Evolutionary conservation across 805 yeast species (phyloP).

Genomic region (Tetrapisispora pingtungensis): DNA sequence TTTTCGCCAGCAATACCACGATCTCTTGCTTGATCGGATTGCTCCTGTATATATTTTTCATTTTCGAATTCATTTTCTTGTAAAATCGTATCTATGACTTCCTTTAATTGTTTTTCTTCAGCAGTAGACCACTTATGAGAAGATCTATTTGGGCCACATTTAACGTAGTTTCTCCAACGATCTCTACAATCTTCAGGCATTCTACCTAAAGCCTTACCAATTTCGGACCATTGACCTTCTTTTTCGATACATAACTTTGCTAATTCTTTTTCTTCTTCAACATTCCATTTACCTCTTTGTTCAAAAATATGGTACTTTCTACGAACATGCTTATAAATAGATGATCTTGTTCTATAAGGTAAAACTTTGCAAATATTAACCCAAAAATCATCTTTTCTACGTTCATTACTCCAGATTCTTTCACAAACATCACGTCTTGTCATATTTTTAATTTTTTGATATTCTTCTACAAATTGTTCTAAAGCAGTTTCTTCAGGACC

Average conservation of each 20-base stretch:
- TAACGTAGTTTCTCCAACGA: conserved; percentile 90
- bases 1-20: conserved; percentile 9
- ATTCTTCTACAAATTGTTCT: conserved; percentile 62
- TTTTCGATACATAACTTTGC: conserved; percentile 52
- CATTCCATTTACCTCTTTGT: conserved; percentile 84
- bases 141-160: conserved; percentile 73
- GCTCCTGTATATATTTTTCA: conserved; percentile 9
- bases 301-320: conserved; percentile 81
- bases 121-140: conserved; percentile 69
- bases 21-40: conserved; percentile 3
- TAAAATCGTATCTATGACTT: conserved; percentile 44
- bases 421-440: conserved; percentile 63
- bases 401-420: conserved; percentile 81
- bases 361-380: conserved; percentile 66
- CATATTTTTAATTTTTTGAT: conserved; percentile 52
- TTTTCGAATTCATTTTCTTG: conserved; percentile 19
- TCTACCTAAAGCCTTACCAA: conserved; percentile 70
- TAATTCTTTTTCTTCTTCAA: conserved; percentile 65
- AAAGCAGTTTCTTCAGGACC: conserved; percentile 56
- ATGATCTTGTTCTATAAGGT: conserved; percentile 79
- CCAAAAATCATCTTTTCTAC: conserved; percentile 85
- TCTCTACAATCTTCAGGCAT: conserved; percentile 99
- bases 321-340: conserved; percentile 86
- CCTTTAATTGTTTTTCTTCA: conserved; percentile 56
- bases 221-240: conserved; percentile 81